phyloP scores from a whole-genome alignment of 2,329 filamentous ascomycete genomes.

The Orbilia javanica region DNA sequence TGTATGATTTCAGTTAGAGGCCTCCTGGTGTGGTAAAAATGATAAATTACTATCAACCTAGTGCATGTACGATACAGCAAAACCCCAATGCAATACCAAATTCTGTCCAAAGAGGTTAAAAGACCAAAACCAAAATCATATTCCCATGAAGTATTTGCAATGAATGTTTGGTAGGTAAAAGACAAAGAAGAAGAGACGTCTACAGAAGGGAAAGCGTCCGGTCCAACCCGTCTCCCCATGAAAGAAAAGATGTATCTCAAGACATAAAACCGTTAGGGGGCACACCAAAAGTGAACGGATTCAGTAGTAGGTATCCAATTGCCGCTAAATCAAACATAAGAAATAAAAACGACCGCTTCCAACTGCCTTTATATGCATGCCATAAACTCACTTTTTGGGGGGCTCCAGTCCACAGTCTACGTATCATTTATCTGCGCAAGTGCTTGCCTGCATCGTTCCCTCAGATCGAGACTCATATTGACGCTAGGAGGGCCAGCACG shows the following conservation, averaged over 20 bases:
- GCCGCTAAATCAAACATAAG: constrained; percentile 14
- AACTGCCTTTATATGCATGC: constrained; percentile 16
- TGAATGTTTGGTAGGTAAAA: background rate
- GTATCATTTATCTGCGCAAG: constrained; percentile 53
- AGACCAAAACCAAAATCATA: background rate
- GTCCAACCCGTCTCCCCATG: background rate
- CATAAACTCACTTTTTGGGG: background rate
- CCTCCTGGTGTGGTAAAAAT: background rate
- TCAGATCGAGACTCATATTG: constrained; percentile 54
- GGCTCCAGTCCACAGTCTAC: background rate
- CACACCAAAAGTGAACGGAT: background rate
- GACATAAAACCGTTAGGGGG: background rate
- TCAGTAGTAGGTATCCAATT: constrained; percentile 18
- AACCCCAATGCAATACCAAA: background rate
- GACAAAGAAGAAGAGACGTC: background rate
- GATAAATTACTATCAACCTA: background rate
- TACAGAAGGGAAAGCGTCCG: background rate
- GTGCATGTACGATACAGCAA: background rate
- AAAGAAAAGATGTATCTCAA: background rate
- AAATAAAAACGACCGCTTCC: constrained; percentile 14
- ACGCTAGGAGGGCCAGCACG: constrained; percentile 33
- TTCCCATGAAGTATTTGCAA: constrained; percentile 1
- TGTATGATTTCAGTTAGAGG: constrained; percentile 84
- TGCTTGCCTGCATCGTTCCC: constrained; percentile 53
- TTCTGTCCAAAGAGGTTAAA: background rate